A percentile compares a stretch with the other conserved stretches of the same genome.
Conservation (phyloP, 768 basidiomycete genomes). For the Phylloporus sp. region DNA sequence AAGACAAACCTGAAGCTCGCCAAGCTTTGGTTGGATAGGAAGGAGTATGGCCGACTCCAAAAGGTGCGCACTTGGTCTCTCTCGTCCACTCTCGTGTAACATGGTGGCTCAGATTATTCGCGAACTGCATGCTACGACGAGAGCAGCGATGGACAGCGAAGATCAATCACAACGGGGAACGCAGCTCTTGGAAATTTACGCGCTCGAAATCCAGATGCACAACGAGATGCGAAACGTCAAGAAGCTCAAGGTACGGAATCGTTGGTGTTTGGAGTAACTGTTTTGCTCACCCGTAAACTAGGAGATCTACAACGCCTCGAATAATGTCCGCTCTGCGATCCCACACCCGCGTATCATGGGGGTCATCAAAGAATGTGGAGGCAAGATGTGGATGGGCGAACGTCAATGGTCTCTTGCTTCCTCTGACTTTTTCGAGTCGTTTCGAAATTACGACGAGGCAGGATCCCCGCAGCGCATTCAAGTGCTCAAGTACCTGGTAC, state of each 20-base stretch:
- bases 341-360: constrained; percentile 99
- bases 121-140: constrained; percentile 67
- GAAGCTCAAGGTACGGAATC: constrained; percentile 72
- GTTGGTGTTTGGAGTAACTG: neutral
- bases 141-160: constrained; percentile 55
- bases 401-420: constrained; percentile 98
- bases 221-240: constrained; percentile 94
- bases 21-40: constrained; percentile 93
- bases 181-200: constrained; percentile 92
- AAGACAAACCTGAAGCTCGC: constrained; percentile 97
- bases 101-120: constrained; percentile 54
- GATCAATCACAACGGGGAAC: constrained; percentile 93
- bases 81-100: neutral
- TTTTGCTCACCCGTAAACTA: constrained; percentile 33
- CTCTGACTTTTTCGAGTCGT: constrained; percentile 98
- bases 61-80: constrained; percentile 45
- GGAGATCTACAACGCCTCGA: constrained; percentile 97
- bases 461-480: constrained; percentile 95
- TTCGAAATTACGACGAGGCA: constrained; percentile 97
- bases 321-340: constrained; percentile 89
- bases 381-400: constrained; percentile 99
- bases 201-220: constrained; percentile 99
- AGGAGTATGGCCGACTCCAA: constrained; percentile 80
- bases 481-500: constrained; percentile 95
- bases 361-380: constrained; percentile 97